Base-by-base conservation (phyloP, 1,139 yeast species). In the Hansenula sp. region DNA sequence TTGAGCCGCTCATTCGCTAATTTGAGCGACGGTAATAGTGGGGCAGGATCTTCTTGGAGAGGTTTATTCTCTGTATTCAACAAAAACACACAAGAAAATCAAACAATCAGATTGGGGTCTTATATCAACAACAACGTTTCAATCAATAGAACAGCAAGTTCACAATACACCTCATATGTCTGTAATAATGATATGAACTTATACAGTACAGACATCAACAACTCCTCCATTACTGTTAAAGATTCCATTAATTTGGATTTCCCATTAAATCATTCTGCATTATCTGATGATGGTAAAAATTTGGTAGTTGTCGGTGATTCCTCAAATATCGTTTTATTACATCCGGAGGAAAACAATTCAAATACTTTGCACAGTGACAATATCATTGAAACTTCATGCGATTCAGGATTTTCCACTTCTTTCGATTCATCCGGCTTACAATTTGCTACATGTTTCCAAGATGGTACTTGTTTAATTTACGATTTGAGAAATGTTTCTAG, bases 61-160 rank as follows among this genome's bases (percentile, higher is more conserved):
- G 96, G 93, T 1, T 71, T 81, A 41, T 76, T 84, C 51, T 79
- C 85, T 3, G 68, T 84, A 42, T 72, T 74, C 57, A 77, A 76
- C 52, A 72, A 74, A 16, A 67, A 69, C 15, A 71, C 78, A 3
- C 72, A 72, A n/a, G 58, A 61, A 7, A 60, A 71, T 10, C 65
- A 71, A 40, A 76, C 84, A 1, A 73, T 77, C 27, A 77, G 77
- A 42, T 65, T 89, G 37, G 96, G 97, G 0, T 86, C 84, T 40
- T 79, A 82, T 68, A 88, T 90, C 55, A 89, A 89, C 63, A 90
- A 90, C 63, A 80, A 88, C 41, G 94, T 89, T n/a, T 69, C 83
- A 1, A 62, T 86, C 25, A 72, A 74, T 59, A 68, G 68, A 44
- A 44, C 64, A 7, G 61, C 73, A 10, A 54, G 60, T 49, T 63